phyloP scores from a whole-genome alignment of 2,329 filamentous ascomycete species.

The Drechslerella coelobrocha region DNA sequence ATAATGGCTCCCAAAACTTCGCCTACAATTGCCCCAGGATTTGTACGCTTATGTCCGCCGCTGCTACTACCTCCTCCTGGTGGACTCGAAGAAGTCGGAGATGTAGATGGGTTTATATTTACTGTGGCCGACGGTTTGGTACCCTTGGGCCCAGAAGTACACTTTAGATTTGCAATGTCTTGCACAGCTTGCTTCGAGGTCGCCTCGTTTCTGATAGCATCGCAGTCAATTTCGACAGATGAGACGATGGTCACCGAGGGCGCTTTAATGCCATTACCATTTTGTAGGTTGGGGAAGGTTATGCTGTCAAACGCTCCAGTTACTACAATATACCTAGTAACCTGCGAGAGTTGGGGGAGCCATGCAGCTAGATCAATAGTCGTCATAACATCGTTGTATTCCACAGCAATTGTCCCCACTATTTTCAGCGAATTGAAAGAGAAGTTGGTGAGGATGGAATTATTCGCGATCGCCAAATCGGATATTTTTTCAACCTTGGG shows the following conservation, averaged over 20 bases:
- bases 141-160: conserved; percentile 23
- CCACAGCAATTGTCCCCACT: conserved; percentile 6
- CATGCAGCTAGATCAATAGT: conserved; percentile 15
- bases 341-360: conserved; percentile 21
- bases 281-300: conserved; percentile 20
- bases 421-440: conserved; percentile 3
- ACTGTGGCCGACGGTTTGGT: conserved; percentile 2
- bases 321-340: conserved; percentile 18
- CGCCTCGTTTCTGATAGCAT: conserved; percentile 5
- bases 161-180: conserved; percentile 21
- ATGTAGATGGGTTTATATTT: background rate
- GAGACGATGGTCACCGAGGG: conserved; percentile 16
- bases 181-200: conserved; percentile 19
- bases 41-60: conserved; percentile 44
- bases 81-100: background rate
- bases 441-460: conserved; percentile 10
- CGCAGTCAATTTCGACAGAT: conserved; percentile 20
- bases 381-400: conserved; percentile 20
- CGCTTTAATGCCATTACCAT: conserved; percentile 14
- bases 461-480: conserved; percentile 24
- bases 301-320: conserved; percentile 20
- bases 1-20: conserved; percentile 62
- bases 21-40: conserved; percentile 62
- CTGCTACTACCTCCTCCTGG: background rate
- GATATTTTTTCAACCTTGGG: conserved; percentile 1